Percentiles rank a stretch among this genome's conserved stretches.
These are phyloP conservation scores for Phytophthora cryptogea DNA, from an alignment of 352 stramenopile species.

Conservation along the genomic window DNA sequence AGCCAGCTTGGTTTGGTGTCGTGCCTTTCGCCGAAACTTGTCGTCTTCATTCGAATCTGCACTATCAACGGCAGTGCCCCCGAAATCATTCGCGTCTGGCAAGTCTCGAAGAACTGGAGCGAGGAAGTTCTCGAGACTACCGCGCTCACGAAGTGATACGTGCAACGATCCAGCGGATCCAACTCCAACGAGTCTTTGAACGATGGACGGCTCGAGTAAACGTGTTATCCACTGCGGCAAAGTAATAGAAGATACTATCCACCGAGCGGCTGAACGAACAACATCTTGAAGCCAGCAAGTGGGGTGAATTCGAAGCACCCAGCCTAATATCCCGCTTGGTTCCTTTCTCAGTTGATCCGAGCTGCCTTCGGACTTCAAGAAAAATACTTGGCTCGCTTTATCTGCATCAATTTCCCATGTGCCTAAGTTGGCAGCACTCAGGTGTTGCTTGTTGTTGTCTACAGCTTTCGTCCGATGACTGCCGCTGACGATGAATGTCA, in stretches of 20 bases:
- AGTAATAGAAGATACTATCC: constrained; percentile 23
- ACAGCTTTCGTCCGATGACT: background rate
- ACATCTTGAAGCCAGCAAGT: constrained; percentile 14
- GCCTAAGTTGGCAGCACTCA: constrained; percentile 10
- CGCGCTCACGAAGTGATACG: constrained; percentile 25
- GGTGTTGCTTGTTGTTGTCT: constrained; percentile 2
- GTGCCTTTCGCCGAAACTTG: constrained; percentile 67
- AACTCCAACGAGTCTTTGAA: background rate
- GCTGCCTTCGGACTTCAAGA: constrained; percentile 32
- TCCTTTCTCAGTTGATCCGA: background rate
- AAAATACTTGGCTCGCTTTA: constrained; percentile 32
- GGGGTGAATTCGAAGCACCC: constrained; percentile 5
- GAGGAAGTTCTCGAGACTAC: constrained; percentile 42
- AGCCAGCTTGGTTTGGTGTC: constrained; percentile 59
- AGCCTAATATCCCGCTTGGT: background rate
- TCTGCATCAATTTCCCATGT: constrained; percentile 27
- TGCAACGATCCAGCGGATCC: constrained; percentile 20
- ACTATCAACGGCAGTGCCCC: background rate
- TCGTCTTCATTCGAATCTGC: constrained; percentile 40
- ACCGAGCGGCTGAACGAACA: constrained; percentile 8
- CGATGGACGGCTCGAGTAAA: constrained; percentile 8
- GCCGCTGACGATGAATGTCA: constrained; percentile 15
- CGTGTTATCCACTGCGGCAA: constrained; percentile 13
- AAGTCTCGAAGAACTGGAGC: constrained; percentile 19
- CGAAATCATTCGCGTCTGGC: constrained; percentile 3